phyloP scores from a whole-genome alignment of 108 stramenopile genomes.

The Pseudonitzschia multistriata region DNA sequence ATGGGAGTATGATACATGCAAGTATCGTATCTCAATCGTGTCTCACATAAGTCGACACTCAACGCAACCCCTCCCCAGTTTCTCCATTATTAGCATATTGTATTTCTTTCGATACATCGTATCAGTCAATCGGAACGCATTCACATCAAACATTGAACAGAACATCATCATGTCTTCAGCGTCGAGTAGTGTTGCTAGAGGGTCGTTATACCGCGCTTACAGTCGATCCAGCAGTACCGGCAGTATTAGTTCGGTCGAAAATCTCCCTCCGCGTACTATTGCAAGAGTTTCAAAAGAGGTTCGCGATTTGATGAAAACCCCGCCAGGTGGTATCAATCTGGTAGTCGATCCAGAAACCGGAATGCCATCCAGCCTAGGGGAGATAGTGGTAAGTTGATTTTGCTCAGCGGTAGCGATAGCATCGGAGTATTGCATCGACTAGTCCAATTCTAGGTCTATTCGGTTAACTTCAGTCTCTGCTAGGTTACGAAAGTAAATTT shows the following conservation, averaged over 20 bases:
- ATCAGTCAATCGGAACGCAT: slow-evolving; percentile 1
- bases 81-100: too few species aligned
- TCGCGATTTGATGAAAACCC: slow-evolving; percentile 72
- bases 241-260: slow-evolving; percentile 53
- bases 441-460: not conserved
- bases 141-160: not conserved
- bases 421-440: not conserved
- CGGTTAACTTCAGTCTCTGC: too few species aligned
- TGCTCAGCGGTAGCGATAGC: not conserved
- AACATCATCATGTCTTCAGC: slow-evolving; percentile 35
- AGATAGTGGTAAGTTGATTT: slow-evolving; percentile 65
- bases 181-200: slow-evolving; percentile 17
- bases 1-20: too few species aligned
- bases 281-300: slow-evolving; percentile 86
- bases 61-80: too few species aligned
- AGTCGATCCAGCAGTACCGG: slow-evolving; percentile 29
- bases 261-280: slow-evolving; percentile 87
- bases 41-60: too few species aligned
- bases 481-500: too few species aligned
- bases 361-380: slow-evolving; percentile 65
- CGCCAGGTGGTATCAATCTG: slow-evolving; percentile 84
- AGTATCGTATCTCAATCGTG: too few species aligned
- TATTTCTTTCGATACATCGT: too few species aligned
- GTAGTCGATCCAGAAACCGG: slow-evolving; percentile 79
- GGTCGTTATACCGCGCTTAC: slow-evolving; percentile 44